Evolutionary conservation across 768 basidiomycete genomes (phyloP).

Genomic region (Paxillus rubicundulus): DNA sequence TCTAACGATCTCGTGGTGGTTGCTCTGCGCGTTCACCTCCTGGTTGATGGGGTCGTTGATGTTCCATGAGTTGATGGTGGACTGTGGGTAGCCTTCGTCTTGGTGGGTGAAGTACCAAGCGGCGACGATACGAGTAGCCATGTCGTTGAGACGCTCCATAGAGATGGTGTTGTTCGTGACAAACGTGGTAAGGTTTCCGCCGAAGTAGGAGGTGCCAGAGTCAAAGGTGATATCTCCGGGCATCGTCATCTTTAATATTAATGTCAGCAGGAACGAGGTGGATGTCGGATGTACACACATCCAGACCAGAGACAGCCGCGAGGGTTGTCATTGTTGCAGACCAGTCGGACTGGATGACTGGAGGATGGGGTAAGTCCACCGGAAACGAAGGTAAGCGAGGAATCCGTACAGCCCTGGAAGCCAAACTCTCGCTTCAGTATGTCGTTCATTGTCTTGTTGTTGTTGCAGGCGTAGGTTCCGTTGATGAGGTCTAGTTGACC

Average conservation of each 20-base stretch:
- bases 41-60: constrained; percentile 31
- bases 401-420: constrained; percentile 56
- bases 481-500: constrained; percentile 50
- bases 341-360: constrained; percentile 63
- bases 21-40: constrained; percentile 55
- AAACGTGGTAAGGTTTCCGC: constrained; percentile 52
- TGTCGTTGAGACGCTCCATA: constrained; percentile 58
- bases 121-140: constrained; percentile 70
- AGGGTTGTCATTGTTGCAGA: constrained; percentile 47
- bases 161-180: constrained; percentile 62
- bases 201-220: constrained; percentile 51
- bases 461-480: constrained; percentile 62
- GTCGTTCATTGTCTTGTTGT: constrained; percentile 56
- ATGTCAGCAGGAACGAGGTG: not conserved
- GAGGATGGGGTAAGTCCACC: not conserved
- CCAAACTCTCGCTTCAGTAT: constrained; percentile 63
- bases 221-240: constrained; percentile 53
- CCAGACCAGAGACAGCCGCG: constrained; percentile 59
- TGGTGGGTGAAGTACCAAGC: constrained; percentile 49
- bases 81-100: constrained; percentile 27
- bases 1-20: constrained; percentile 50
- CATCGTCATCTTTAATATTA: constrained; percentile 59
- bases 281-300: constrained; percentile 39
- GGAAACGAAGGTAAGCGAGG: not conserved
- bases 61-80: constrained; percentile 29